phyloP scores from a whole-genome alignment of 176 grass and related monocot genomes.

The Aegilops tauschii region DNA sequence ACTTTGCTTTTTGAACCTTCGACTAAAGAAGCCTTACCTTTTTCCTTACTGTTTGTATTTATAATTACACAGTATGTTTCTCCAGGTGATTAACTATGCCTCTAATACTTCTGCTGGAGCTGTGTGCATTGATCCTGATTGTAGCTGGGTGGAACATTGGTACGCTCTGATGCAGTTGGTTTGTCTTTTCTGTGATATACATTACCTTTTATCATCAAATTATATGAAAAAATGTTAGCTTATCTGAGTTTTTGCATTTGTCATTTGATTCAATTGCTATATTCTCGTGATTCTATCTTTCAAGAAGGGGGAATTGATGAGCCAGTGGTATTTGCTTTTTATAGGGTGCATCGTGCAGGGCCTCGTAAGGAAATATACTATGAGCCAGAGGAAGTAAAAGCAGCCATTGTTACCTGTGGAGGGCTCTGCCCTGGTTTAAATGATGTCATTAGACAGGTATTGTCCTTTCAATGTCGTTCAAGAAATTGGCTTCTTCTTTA shows the following conservation, averaged over 20 bases:
- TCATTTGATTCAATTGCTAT: neutral
- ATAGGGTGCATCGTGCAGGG: constrained; percentile 90
- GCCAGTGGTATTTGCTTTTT: constrained; percentile 27
- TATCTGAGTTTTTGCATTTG: neutral
- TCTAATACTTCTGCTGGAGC: constrained; percentile 91
- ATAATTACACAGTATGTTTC: constrained; percentile 27
- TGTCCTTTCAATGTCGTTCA: constrained; percentile 1
- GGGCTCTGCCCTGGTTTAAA: constrained; percentile 96
- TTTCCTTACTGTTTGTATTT: neutral
- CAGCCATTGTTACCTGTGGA: constrained; percentile 95
- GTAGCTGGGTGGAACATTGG: constrained; percentile 94
- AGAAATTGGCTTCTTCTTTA: neutral
- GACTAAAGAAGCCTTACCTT: neutral
- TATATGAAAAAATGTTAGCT: constrained; percentile 6
- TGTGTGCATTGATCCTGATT: constrained; percentile 90
- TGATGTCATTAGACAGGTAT: constrained; percentile 96
- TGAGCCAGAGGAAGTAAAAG: constrained; percentile 90
- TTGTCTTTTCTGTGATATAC: constrained; percentile 15
- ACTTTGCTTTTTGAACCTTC: neutral
- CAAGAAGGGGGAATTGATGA: neutral
- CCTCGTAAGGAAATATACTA: constrained; percentile 95
- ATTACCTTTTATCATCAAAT: neutral
- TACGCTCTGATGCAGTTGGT: constrained; percentile 40
- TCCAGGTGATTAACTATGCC: constrained; percentile 89
- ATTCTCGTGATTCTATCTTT: constrained; percentile 2